Evolutionary conservation across 2,329 filamentous ascomycete genomes (phyloP).

Genomic region (Alternaria sp.): DNA sequence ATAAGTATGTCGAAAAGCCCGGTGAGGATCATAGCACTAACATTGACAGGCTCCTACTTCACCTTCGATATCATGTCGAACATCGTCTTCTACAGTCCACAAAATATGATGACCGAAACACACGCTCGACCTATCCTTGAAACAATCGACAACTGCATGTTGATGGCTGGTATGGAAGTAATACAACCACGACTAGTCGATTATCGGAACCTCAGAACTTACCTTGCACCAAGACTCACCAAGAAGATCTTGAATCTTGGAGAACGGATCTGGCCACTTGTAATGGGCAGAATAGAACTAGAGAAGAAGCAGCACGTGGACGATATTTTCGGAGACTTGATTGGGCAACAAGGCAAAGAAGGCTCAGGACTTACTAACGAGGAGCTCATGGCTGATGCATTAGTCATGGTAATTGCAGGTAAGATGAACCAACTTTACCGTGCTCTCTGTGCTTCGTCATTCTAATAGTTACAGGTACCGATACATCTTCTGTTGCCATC

Average conservation of each 20-base stretch:
- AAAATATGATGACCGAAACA: background rate
- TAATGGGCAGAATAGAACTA: background rate
- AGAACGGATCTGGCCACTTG: background rate
- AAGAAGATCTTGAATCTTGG: background rate
- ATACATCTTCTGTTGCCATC: slow-evolving; percentile 46
- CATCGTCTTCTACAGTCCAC: background rate
- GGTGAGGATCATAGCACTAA: background rate
- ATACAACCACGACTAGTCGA: background rate
- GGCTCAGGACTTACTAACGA: background rate
- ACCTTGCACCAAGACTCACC: background rate
- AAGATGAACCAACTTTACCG: background rate
- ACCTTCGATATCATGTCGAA: slow-evolving; percentile 16
- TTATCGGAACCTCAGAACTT: background rate
- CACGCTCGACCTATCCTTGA: background rate
- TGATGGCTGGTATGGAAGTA: background rate
- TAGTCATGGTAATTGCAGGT: slow-evolving; percentile 9
- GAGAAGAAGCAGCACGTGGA: slow-evolving; percentile 3
- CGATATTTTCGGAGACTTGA: slow-evolving; percentile 1
- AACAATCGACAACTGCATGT: background rate
- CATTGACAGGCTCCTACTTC: background rate
- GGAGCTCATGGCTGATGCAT: slow-evolving; percentile 3
- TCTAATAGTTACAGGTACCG: slow-evolving; percentile 32
- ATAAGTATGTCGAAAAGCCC: background rate
- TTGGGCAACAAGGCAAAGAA: background rate
- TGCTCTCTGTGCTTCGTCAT: background rate